Evolutionary conservation across 345 rosid genomes (phyloP).

Genomic region (Microcos paniculata): DNA sequence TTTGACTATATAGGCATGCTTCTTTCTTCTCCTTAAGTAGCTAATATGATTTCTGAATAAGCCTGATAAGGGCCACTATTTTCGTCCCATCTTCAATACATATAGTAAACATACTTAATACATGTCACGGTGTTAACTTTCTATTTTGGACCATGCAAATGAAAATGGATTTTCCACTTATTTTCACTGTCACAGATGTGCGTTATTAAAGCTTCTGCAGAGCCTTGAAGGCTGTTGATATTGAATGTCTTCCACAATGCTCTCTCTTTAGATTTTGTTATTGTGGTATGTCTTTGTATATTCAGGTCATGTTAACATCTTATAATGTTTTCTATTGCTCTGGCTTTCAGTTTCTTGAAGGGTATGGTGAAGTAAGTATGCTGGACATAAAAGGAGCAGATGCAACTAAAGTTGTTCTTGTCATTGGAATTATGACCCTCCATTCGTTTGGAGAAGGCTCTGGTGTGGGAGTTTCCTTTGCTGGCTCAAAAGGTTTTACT

Average conservation of each 20-base stretch:
- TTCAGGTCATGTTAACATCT: background rate
- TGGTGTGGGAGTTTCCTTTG: conserved; percentile 99
- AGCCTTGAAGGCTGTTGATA: background rate
- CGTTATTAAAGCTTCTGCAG: background rate
- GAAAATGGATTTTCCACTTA: background rate
- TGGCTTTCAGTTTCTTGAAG: conserved; percentile 81
- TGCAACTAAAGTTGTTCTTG: conserved; percentile 90
- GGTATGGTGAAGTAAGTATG: conserved; percentile 96
- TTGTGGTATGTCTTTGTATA: background rate
- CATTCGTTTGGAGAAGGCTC: conserved; percentile 99
- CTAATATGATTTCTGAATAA: background rate
- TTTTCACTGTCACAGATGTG: background rate
- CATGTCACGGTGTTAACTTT: background rate
- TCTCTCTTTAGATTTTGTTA: background rate
- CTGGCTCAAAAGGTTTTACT: conserved; percentile 92
- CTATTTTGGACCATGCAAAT: background rate
- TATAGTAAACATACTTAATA: background rate
- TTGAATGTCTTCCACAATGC: background rate
- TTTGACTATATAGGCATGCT: background rate
- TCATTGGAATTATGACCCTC: conserved; percentile 98
- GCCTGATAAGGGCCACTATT: background rate
- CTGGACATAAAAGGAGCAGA: conserved; percentile 98
- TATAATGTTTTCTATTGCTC: background rate
- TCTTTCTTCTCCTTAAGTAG: background rate
- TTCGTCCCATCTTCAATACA: background rate